Percentiles rank a stretch among this genome's conserved stretches.
Conservation (phyloP, 768 basidiomycete genomes). For the Mycena crocata region DNA sequence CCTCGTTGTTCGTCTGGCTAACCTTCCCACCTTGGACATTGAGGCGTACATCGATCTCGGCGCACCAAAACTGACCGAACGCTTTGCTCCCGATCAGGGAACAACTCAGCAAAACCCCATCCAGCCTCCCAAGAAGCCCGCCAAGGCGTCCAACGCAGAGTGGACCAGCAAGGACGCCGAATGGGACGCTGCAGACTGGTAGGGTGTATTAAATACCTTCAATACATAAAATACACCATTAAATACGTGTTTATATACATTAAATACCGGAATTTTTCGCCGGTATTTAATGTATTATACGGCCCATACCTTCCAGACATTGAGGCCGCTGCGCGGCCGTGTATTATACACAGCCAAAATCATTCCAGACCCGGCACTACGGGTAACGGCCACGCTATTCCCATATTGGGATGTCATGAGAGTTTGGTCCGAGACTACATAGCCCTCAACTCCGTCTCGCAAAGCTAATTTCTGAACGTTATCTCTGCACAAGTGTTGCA, state of each 20-base stretch:
- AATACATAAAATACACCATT: not conserved
- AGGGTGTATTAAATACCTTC: not conserved
- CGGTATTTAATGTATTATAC: conserved; percentile 8
- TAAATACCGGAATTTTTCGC: not conserved
- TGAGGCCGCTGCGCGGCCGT: not conserved
- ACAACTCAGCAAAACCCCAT: not conserved
- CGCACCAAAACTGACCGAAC: not conserved
- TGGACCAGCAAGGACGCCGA: not conserved
- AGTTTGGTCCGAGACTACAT: too few relatives aligned
- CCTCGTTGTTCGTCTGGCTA: not conserved
- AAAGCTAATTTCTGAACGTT: too few relatives aligned
- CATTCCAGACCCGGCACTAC: too few relatives aligned
- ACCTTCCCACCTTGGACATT: not conserved
- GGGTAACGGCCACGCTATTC: too few relatives aligned
- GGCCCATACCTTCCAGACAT: not conserved
- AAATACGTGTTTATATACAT: conserved; percentile 1
- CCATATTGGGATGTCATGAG: too few relatives aligned
- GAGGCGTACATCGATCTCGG: conserved; percentile 5
- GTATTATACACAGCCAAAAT: not conserved
- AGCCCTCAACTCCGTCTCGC: too few relatives aligned
- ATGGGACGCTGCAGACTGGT: not conserved
- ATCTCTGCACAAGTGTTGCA: too few relatives aligned
- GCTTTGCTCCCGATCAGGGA: conserved; percentile 4
- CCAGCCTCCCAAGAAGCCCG: not conserved
- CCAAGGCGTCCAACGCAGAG: not conserved